Conservation (phyloP, 768 basidiomycete genomes). For the Serendipita sp. region DNA sequence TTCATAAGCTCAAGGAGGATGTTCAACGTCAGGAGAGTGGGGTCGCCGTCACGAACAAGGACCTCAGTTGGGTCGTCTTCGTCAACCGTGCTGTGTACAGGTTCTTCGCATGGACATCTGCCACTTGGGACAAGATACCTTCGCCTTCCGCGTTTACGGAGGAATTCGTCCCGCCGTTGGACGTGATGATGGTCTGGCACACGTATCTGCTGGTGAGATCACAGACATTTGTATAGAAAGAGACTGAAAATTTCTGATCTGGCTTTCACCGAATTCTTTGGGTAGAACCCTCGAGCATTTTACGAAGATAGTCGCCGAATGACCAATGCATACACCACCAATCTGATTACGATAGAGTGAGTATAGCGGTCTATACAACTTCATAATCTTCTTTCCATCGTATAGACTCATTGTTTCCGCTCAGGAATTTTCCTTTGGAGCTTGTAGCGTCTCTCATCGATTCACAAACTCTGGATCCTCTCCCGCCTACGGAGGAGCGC, state of each 20-base stretch:
- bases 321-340: neutral
- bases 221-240: too few species aligned
- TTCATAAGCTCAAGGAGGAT: neutral
- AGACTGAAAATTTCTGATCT: too few species aligned
- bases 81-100: neutral
- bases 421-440: neutral
- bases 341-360: neutral
- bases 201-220: slow-evolving; percentile 10
- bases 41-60: neutral
- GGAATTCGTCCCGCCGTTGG: slow-evolving; percentile 2
- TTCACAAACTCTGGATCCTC: neutral
- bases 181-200: slow-evolving; percentile 14
- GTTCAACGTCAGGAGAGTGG: neutral
- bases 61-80: slow-evolving; percentile 1
- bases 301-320: neutral
- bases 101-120: neutral
- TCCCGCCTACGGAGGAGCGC: neutral
- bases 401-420: neutral
- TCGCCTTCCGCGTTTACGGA: neutral
- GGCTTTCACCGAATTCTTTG: neutral
- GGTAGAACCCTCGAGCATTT: neutral
- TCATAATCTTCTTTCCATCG: neutral
- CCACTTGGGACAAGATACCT: neutral
- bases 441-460: neutral
- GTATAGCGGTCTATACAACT: neutral